Conservation (phyloP, 495 filamentous ascomycete genomes). For the Trypethelium eluteriae region DNA sequence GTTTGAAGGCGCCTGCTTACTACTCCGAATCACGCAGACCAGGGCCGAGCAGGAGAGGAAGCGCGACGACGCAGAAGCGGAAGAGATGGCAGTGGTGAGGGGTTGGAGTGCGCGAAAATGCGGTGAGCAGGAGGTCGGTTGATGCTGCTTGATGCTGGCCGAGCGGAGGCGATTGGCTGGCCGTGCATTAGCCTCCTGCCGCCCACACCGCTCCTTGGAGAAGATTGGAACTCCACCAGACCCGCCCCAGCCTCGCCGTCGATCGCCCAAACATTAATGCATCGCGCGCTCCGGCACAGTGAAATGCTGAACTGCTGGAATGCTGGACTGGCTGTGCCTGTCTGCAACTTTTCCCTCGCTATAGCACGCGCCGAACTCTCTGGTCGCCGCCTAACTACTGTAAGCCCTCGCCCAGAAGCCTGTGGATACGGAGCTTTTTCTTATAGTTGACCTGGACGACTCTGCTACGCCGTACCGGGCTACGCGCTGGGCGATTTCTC, state of each 20-base stretch:
- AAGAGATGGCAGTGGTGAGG: conserved; percentile 1
- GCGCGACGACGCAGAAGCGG: neutral
- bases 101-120: neutral
- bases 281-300: neutral
- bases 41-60: neutral
- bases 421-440: neutral
- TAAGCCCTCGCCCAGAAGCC: neutral
- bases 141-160: neutral
- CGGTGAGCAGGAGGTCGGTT: neutral
- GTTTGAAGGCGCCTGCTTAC: conserved; percentile 2
- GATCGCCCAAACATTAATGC: neutral
- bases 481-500: neutral
- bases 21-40: neutral
- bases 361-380: no score
- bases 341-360: no score
- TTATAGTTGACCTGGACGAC: neutral
- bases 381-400: no score
- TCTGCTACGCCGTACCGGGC: neutral
- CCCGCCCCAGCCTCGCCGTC: neutral
- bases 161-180: neutral
- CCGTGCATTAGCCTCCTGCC: neutral
- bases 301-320: no score
- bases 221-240: neutral
- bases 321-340: no score
- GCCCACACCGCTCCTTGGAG: neutral